Base-by-base conservation (phyloP, 2,329 filamentous ascomycete species). In the Exserohilum rostratum region DNA sequence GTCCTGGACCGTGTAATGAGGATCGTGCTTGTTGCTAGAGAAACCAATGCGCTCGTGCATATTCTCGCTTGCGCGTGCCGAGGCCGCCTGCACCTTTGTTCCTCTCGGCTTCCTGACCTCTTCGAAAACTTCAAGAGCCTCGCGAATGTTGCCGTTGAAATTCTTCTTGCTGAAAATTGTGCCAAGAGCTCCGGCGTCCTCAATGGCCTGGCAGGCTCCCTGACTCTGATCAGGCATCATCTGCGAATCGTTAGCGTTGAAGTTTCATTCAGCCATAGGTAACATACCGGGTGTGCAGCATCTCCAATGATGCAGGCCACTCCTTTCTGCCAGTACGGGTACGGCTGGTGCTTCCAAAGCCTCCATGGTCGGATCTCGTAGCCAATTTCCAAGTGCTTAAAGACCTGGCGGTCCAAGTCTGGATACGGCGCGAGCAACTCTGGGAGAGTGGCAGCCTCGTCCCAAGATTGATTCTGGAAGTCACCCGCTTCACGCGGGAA, bases 161-260 rank as follows among this genome's bases (percentile, higher is more conserved):
- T 80, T 74, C 0, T 73, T 62, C 47, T 74, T 73, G 68, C 74
- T 80, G 67, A 89, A 88, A 0, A 89, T 53, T 13, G 88, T 84
- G 0, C 86, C 86, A 0, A 89, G 69, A 0, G 84, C 84, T 0
- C 83, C 86, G 0, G 85, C 84, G 55, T 89, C 86, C 67, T 89
- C 86, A 39, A 88, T 87, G 0, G 86, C 85, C 85, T 87, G 87
- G 61, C 85, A 87, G 0, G 86, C 86, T 3, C 87, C 87, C 69
- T 90, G 87, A 52, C 83, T 86, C 67, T 89, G 87, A 65, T 90
- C 82, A 1, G 87, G 86, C 82, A 89, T 85, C 84, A 87, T 87
- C 72, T 69, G 75, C n/a, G n/a, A 30, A 20, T 11, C 6, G 3
- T 30, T 34, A 42, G 46, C 12, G 15, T 31, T 9, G n/a, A 27